Base-by-base conservation (phyloP, 345 rosid genomes). In the Kernera saxatilis region DNA sequence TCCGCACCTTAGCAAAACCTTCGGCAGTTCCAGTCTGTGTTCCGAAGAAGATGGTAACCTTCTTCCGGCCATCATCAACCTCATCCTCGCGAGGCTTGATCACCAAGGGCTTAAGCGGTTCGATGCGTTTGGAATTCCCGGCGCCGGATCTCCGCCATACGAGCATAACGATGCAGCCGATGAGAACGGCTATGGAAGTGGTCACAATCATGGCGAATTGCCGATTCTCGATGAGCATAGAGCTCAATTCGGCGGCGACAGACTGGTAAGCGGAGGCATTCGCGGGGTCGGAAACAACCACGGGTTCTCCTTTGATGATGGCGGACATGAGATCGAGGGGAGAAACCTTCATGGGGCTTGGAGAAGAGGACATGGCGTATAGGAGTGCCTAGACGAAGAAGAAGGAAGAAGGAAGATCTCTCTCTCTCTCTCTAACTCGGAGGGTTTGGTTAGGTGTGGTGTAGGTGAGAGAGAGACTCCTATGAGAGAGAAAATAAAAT, bases 1-100 rank as follows among this genome's bases (percentile, higher is more conserved):
- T 35, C 8, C 51, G 1, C 1, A 92, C 98, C 95, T 94, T 91
- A 6, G 99, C 97, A 50, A 94, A 94, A 40, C 99, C 97, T 80
- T 91, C 99, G 1, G 99, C 97, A 3, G 99, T 94, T 0, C 98
- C 99, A 1, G 98, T 94, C 67, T 91, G 99, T 0, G 98, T 94
- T 8, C 97, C 99, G 72, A 86, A 94, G 69, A 94, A 89, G 79
- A 94, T 72, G 7, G 95, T 86, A 35, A 91, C 86, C 63, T 83
- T 94, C 62, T 83, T 81, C 67, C 85, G 80, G 12, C 96, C 98
- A 41, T 90, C 97, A 30, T 87, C 97, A 22, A 67, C 82, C 57
- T 89, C 97, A 0, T 72, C 76, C 22, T 92, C 98, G 1, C 64
- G 77, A 66, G 82, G 84, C 64, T 85, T 83, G 36, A 82, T 72